Evolutionary conservation across 257 asterid species (phyloP).

Genomic region (Nicotiana tomentosiformis): DNA sequence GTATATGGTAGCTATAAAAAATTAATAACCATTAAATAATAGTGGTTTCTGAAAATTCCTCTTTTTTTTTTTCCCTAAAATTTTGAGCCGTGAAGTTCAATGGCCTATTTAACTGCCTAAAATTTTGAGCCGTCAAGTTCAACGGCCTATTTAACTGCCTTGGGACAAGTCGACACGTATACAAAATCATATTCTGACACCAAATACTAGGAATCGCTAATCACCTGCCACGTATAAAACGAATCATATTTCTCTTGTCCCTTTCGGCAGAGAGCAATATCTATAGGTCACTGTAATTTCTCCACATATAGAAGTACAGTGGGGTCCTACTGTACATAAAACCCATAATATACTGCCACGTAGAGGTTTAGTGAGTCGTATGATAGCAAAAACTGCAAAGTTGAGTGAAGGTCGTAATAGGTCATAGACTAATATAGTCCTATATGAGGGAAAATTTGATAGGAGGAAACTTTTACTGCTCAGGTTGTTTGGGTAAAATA

Average conservation of each 20-base stretch:
- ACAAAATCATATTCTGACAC: not conserved
- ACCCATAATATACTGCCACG: not conserved
- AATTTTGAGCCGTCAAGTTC: not conserved
- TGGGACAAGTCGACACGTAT: conserved; percentile 14
- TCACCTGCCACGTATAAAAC: conserved; percentile 17
- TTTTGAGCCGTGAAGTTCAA: too few relatives aligned
- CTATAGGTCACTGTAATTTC: not conserved
- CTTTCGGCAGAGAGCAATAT: not conserved
- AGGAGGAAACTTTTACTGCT: not conserved
- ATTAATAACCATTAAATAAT: too few relatives aligned
- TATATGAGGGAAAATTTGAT: not conserved
- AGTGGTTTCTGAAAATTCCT: too few relatives aligned
- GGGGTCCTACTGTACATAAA: not conserved
- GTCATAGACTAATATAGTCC: not conserved
- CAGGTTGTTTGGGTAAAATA: not conserved
- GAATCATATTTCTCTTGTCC: not conserved
- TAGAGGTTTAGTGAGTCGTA: not conserved
- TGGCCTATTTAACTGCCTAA: not conserved
- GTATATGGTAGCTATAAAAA: too few relatives aligned
- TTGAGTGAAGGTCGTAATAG: not conserved
- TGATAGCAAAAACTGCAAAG: not conserved
- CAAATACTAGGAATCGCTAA: not conserved
- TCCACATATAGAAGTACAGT: not conserved
- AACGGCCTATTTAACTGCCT: conserved; percentile 16
- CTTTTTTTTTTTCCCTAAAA: not conserved